Evolutionary conservation across 352 stramenopile genomes (phyloP).

Genomic region (Pythium grandisporangium): DNA sequence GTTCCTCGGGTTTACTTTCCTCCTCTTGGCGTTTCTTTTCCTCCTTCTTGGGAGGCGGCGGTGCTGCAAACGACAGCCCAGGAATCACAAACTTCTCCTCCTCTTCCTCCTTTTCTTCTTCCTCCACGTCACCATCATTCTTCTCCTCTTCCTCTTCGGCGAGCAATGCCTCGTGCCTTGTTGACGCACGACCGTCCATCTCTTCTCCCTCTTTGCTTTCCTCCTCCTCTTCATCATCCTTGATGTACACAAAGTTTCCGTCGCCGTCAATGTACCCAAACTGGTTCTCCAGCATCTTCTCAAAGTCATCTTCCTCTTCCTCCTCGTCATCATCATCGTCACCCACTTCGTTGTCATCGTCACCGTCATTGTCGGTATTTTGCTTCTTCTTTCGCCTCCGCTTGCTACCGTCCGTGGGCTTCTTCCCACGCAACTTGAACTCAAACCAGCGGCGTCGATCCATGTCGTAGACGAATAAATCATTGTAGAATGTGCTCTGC

Average conservation of each 20-base stretch:
- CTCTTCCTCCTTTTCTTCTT: slow-evolving; percentile 19
- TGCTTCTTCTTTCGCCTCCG: slow-evolving; percentile 52
- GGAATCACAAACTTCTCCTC: slow-evolving; percentile 7
- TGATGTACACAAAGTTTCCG: slow-evolving; percentile 94
- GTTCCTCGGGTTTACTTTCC: slow-evolving; percentile 9
- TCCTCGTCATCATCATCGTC: slow-evolving; percentile 37
- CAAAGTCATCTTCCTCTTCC: slow-evolving; percentile 71
- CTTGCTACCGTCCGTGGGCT: slow-evolving; percentile 41
- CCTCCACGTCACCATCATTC: slow-evolving; percentile 7
- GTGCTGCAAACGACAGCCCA: slow-evolving; percentile 1
- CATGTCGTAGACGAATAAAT: slow-evolving; percentile 97
- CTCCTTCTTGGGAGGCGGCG: not conserved
- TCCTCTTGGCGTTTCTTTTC: slow-evolving; percentile 4
- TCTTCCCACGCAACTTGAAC: slow-evolving; percentile 84
- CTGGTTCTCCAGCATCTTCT: slow-evolving; percentile 85
- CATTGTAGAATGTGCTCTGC: slow-evolving; percentile 94
- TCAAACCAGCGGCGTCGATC: slow-evolving; percentile 94
- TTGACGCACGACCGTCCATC: slow-evolving; percentile 1
- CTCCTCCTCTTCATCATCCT: slow-evolving; percentile 81
- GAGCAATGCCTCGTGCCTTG: too few relatives aligned
- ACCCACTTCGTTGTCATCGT: slow-evolving; percentile 20
- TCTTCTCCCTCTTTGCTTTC: slow-evolving; percentile 32
- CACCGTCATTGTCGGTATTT: slow-evolving; percentile 16
- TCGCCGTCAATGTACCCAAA: slow-evolving; percentile 94
- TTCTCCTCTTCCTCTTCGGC: not conserved